Evolutionary conservation across 345 rosid species (phyloP), one percentile per base, ranked within the genome.

Genomic region (Citrus mangshanensis): DNA sequence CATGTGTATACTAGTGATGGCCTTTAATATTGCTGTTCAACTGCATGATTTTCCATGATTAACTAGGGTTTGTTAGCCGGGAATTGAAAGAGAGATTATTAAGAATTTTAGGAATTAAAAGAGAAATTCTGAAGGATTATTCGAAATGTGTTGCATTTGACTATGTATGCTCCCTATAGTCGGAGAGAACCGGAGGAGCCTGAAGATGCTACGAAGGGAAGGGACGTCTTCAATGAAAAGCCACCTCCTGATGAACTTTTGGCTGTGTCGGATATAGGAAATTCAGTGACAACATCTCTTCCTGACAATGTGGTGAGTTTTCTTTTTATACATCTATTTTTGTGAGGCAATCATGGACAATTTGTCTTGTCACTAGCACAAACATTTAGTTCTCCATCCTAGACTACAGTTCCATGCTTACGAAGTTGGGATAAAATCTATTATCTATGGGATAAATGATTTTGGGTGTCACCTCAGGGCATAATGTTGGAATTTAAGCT

Each of bases 111-210:
- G 13, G 34, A 60, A 38, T 22, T 46, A 14, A 46, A 46, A 35
- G 55, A 55, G 19, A 55, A 24, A 37, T 55, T 7, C 46, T 77
- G 19, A 54, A 25, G 22, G 56, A 67, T 77, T 54, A 64, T 68
- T 37, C 9, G 5, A n/a, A 4, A 35, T 5, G 27, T 16, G 34
- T 13, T 51, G 38, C 10, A 60, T 79, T 75, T 76, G 3, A 46
- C 70, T 68, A 25, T 64, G 78, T 78, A 61, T 83, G 72, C 37
- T 78, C 59, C 77, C 42, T 74, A 81, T 76, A 93, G 97, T 85
- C 93, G 86, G 81, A 89, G 99, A 90, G 99, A 92, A 87, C 98
- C 99, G 13, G 98, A 92, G 88, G 99, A 96, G 81, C 94, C 98
- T 73, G 98, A 93, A 79, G 99, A 96, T 83, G 89, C 97, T 73